Base-by-base conservation (phyloP, 2,329 filamentous ascomycete species). In the Podosphaera aphanis region DNA sequence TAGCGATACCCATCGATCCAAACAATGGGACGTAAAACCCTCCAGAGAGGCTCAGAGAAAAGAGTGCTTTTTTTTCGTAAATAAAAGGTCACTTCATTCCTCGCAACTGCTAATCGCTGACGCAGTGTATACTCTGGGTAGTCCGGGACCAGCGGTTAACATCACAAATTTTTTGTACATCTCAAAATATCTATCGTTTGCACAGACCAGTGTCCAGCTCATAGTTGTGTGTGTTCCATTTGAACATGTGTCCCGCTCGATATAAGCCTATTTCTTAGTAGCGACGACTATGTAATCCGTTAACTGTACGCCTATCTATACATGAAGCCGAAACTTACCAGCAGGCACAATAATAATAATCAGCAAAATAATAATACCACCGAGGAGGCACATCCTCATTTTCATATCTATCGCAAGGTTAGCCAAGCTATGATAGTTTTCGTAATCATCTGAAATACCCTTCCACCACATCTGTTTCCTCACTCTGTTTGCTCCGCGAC, bases 401-500 rank as follows among this genome's bases (percentile, higher is more conserved):
- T 95, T 95, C 84, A 94, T 93, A 61, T 95, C 88, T 74, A 27
- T 41, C 18, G 43, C 16, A 11, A 2, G 15, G 8, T 44, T 20
- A 44, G 36, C 36, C 6, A 15, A 6, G 13, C 6, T 41, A 41
- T 7, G n/a, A n/a, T n/a, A n/a, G n/a, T n/a, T 21, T 18, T 18
- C 25, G 25, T 6, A 29, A 29, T 29, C 25, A 5, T 44, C 5
- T 21, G 36, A 20, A 42, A 44, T 48, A 48, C 51, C 53, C 41
- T 95, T 95, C 88, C 86, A 95, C 88, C 88, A 95, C 88, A 95
- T 95, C 65, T 93, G 79, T 71, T 86, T 88, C 64, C 90, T 78
- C 56, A 98, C 88, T 57, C 84, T 73, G 70, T 95, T 98, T 64
- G 92, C 90, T 53, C 90, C 88, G 55, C 86, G 79, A 59, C 86